Conservation (phyloP, 108 stramenopile genomes). For the Nitzschia palea region DNA sequence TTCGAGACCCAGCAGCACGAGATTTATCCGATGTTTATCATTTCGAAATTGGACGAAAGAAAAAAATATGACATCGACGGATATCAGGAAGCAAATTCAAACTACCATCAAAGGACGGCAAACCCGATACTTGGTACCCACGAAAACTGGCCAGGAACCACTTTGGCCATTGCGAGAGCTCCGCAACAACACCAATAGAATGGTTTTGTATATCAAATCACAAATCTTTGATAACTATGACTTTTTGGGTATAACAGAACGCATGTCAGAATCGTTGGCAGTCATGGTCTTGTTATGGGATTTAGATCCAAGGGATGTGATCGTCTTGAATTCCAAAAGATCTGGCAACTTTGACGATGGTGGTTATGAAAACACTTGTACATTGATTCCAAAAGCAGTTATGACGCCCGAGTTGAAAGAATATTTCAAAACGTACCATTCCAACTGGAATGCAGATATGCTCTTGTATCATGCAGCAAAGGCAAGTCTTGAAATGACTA, state of each 20-base stretch:
- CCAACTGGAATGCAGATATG: constrained; percentile 27
- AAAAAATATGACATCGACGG: not conserved
- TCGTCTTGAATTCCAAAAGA: constrained; percentile 20
- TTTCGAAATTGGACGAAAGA: constrained; percentile 25
- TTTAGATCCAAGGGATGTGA: constrained; percentile 10
- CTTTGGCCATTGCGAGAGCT: constrained; percentile 18
- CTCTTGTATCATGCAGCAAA: constrained; percentile 32
- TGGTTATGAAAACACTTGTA: constrained; percentile 12
- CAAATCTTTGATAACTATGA: constrained; percentile 27
- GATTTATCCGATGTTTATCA: constrained; percentile 21
- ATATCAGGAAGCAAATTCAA: constrained; percentile 10
- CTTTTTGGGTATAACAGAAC: constrained; percentile 24
- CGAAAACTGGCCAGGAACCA: not conserved
- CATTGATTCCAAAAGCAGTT: constrained; percentile 14
- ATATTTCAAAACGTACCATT: constrained; percentile 16
- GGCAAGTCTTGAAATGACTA: constrained; percentile 28
- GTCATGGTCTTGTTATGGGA: constrained; percentile 27
- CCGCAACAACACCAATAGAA: not conserved
- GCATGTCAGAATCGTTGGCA: constrained; percentile 30
- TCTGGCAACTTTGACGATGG: constrained; percentile 30
- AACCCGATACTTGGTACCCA: constrained; percentile 6
- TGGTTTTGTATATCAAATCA: not conserved
- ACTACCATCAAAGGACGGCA: constrained; percentile 15
- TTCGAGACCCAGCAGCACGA: constrained; percentile 28
- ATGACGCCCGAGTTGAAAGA: constrained; percentile 8